These are phyloP conservation scores for Globisporangium cystogenes DNA, from an alignment of 352 stramenopile species.

Conservation along the genomic window DNA sequence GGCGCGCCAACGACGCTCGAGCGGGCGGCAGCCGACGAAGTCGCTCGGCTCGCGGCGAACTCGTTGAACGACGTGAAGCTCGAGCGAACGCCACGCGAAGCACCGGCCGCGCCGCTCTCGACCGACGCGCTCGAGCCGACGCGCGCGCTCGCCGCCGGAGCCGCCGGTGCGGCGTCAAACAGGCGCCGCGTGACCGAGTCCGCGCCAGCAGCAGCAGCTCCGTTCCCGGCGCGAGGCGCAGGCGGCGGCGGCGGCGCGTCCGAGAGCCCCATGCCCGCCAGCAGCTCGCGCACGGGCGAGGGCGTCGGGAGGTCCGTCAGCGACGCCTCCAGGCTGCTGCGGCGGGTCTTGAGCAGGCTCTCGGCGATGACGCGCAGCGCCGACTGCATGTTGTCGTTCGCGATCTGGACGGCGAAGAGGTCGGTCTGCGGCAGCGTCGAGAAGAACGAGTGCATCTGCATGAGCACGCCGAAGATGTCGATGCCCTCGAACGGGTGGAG, in stretches of 20 bases:
- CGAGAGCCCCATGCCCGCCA: slow-evolving; percentile 33
- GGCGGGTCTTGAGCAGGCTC: slow-evolving; percentile 46
- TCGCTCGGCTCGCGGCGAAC: slow-evolving; percentile 22
- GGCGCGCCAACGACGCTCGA: slow-evolving; percentile 6
- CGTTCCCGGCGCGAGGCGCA: slow-evolving; percentile 6
- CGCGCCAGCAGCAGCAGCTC: background rate
- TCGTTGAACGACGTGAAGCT: slow-evolving; percentile 49
- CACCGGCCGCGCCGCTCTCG: background rate
- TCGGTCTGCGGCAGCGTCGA: slow-evolving; percentile 60
- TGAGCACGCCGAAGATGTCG: slow-evolving; percentile 77
- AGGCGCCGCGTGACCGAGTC: slow-evolving; percentile 41
- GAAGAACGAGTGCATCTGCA: slow-evolving; percentile 87
- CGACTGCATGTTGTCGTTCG: slow-evolving; percentile 71
- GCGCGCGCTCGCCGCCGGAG: slow-evolving; percentile 9
- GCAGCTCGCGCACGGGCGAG: slow-evolving; percentile 43
- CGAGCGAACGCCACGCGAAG: slow-evolving; percentile 19
- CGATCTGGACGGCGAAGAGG: slow-evolving; percentile 63
- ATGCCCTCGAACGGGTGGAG: slow-evolving; percentile 71
- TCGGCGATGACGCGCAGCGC: slow-evolving; percentile 63
- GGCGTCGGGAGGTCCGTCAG: slow-evolving; percentile 55
- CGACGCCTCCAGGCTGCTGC: slow-evolving; percentile 44
- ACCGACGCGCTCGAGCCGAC: background rate
- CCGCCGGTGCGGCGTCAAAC: slow-evolving; percentile 24
- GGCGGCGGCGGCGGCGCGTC: slow-evolving; percentile 5
- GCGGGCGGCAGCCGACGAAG: slow-evolving; percentile 4